phyloP scores from a whole-genome alignment of 1,284 basidiomycete species.

The Xanthoconium separans region DNA sequence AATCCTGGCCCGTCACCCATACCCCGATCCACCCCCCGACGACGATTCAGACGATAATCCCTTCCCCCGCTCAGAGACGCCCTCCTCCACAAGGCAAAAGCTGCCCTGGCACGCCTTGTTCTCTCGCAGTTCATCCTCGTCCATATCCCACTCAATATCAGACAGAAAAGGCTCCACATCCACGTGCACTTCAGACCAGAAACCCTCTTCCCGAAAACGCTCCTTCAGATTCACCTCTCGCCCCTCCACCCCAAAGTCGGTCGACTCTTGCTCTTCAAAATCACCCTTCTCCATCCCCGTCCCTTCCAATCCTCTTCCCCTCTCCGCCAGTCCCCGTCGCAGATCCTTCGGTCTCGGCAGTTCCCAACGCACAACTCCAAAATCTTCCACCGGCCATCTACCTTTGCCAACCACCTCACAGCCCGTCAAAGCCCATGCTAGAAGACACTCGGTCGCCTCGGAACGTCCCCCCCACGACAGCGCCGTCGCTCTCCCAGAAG shows the following conservation, averaged over 20 bases:
- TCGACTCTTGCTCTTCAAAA: slow-evolving; percentile 20
- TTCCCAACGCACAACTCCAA: slow-evolving; percentile 32
- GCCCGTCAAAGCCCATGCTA: slow-evolving; percentile 24
- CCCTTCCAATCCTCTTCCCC: slow-evolving; percentile 29
- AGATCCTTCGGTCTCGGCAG: slow-evolving; percentile 31
- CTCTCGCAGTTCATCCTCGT: slow-evolving; percentile 40
- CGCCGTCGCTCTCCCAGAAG: slow-evolving; percentile 35
- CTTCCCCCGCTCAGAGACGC: slow-evolving; percentile 30
- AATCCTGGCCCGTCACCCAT: slow-evolving; percentile 16
- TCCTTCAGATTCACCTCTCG: slow-evolving; percentile 35
- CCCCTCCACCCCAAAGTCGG: slow-evolving; percentile 34
- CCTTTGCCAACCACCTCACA: slow-evolving; percentile 24
- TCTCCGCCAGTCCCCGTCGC: slow-evolving; percentile 35
- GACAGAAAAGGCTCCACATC: slow-evolving; percentile 28
- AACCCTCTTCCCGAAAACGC: slow-evolving; percentile 23
- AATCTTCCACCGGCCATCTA: slow-evolving; percentile 29
- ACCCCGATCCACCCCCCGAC: slow-evolving; percentile 19
- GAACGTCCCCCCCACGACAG: slow-evolving; percentile 33
- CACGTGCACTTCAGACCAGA: slow-evolving; percentile 21
- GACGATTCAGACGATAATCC: slow-evolving; percentile 25
- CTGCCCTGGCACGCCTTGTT: slow-evolving; percentile 48
- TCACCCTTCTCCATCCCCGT: slow-evolving; percentile 26
- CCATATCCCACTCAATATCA: slow-evolving; percentile 18
- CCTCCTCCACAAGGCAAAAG: slow-evolving; percentile 29
- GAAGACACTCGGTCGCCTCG: slow-evolving; percentile 31